Conservation (phyloP, 1,284 basidiomycete genomes). For the Lignosus rhinocerotis region DNA sequence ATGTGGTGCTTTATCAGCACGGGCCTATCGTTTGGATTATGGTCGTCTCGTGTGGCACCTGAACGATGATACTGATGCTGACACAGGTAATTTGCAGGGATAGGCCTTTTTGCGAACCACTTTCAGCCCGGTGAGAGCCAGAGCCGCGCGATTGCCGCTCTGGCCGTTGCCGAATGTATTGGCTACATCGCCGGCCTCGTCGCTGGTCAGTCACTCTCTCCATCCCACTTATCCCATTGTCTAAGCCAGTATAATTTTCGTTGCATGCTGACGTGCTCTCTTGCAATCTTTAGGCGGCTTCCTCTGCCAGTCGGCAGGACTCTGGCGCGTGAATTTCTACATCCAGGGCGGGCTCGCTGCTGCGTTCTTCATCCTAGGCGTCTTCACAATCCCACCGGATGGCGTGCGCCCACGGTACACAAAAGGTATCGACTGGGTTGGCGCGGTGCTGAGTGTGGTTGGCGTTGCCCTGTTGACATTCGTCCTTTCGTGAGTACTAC, state of each 20-base stretch:
- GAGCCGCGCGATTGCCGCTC: conserved; percentile 35
- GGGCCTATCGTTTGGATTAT: not conserved
- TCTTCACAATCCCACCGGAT: conserved; percentile 26
- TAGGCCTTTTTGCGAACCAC: conserved; percentile 31
- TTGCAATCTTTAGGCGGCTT: conserved; percentile 29
- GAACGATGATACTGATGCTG: not conserved
- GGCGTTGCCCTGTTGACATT: conserved; percentile 37
- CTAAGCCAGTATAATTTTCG: too few relatives aligned
- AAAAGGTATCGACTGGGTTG: conserved; percentile 39
- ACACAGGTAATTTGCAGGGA: conserved; percentile 13
- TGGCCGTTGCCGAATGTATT: conserved; percentile 37
- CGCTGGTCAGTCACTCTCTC: conserved; percentile 25
- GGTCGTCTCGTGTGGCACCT: not conserved
- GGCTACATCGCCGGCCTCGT: conserved; percentile 38
- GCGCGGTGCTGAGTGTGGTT: conserved; percentile 34
- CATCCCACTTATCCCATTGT: not conserved
- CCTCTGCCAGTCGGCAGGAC: conserved; percentile 32
- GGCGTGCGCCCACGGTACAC: conserved; percentile 26
- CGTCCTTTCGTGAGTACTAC: conserved; percentile 34
- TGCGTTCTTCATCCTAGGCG: conserved; percentile 32
- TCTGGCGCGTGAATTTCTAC: conserved; percentile 38
- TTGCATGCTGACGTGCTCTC: not conserved
- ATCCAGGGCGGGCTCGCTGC: conserved; percentile 36
- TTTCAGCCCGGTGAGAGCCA: conserved; percentile 29
- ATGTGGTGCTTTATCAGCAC: too few relatives aligned